Conservation (phyloP, 257 asterid species). For the Solanum ahanhuiri region DNA sequence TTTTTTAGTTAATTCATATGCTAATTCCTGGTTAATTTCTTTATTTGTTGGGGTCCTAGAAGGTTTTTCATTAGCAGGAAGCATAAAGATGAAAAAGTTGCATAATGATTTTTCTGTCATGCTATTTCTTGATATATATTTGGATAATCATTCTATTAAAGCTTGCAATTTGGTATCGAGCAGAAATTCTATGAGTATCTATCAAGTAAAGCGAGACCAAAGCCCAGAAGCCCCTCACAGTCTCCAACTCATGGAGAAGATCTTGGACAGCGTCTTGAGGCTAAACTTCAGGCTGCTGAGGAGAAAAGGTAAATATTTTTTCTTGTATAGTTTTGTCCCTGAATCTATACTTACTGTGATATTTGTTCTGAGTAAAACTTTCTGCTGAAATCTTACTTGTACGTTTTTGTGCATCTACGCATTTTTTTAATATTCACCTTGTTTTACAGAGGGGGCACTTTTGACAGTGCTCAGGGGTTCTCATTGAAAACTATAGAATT, state of each 20-base stretch:
- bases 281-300: slow-evolving; percentile 96
- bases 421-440: background rate
- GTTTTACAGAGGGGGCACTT: background rate
- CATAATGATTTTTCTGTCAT: background rate
- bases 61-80: background rate
- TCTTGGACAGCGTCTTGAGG: slow-evolving; percentile 91
- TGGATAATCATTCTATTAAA: background rate
- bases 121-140: background rate
- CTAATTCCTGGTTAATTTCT: background rate
- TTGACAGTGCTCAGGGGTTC: background rate
- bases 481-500: background rate
- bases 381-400: background rate
- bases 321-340: background rate
- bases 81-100: background rate
- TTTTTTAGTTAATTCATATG: background rate
- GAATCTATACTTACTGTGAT: background rate
- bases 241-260: slow-evolving; percentile 65
- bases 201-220: slow-evolving; percentile 86
- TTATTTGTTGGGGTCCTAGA: background rate
- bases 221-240: slow-evolving; percentile 75
- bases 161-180: background rate
- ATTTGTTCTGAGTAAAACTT: background rate
- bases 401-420: background rate
- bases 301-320: slow-evolving; percentile 47
- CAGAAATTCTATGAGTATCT: slow-evolving; percentile 84